These are phyloP conservation scores for Apiotrichum siamense DNA, from an alignment of 1,284 basidiomycete genomes.

Conservation along the genomic window DNA sequence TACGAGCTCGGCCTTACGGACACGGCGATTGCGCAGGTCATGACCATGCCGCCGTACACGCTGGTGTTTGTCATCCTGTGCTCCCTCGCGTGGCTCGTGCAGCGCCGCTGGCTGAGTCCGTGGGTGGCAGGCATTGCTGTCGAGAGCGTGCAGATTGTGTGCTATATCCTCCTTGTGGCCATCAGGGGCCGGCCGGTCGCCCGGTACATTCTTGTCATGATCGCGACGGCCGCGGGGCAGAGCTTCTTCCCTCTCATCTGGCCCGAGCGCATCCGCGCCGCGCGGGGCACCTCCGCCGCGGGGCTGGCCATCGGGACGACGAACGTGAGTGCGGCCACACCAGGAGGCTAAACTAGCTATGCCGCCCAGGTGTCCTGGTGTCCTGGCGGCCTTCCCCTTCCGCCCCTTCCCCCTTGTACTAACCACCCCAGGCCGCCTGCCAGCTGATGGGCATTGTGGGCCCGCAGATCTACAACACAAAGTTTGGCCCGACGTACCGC, in stretches of 20 bases:
- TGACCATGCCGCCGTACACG: constrained; percentile 15
- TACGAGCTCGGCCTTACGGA: constrained; percentile 7
- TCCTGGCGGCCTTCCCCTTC: no score
- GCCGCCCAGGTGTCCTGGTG: no score
- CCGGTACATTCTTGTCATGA: constrained; percentile 10
- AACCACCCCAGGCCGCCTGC: background rate
- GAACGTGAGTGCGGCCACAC: background rate
- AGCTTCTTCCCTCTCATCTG: constrained; percentile 9
- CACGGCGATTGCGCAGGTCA: constrained; percentile 10
- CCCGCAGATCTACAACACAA: constrained; percentile 9
- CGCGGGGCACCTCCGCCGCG: constrained; percentile 3
- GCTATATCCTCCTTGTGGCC: constrained; percentile 7
- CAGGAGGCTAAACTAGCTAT: no score
- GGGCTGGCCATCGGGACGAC: constrained; percentile 9
- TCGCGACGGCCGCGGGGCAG: constrained; percentile 7
- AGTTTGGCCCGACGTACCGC: constrained; percentile 8
- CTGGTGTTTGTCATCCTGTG: constrained; percentile 12
- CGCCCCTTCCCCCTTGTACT: background rate
- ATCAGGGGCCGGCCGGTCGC: background rate
- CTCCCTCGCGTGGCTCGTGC: constrained; percentile 3
- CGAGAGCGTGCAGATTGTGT: constrained; percentile 4
- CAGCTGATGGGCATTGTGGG: constrained; percentile 12
- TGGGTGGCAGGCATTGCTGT: constrained; percentile 1
- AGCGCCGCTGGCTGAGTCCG: background rate
- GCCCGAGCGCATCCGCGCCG: constrained; percentile 10